phyloP scores from a whole-genome alignment of 192 early-diverging fungal genomes.

The Podila horticola region DNA sequence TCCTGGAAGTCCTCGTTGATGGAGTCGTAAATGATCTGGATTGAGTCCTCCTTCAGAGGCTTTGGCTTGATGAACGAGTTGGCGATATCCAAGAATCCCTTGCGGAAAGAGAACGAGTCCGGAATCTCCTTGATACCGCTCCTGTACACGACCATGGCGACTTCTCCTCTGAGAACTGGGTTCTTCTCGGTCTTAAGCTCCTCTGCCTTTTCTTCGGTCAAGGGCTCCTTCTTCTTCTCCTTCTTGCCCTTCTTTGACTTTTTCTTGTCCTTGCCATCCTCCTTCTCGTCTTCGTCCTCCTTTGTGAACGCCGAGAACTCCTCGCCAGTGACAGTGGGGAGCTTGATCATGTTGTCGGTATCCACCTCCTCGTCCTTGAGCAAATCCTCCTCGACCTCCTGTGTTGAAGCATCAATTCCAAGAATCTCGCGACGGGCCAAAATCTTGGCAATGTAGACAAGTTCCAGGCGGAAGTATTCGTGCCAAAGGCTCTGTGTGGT shows the following conservation, averaged over 20 bases:
- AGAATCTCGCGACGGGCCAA: conserved; percentile 82
- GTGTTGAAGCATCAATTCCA: conserved; percentile 62
- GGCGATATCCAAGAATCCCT: conserved; percentile 75
- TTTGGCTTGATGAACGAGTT: conserved; percentile 62
- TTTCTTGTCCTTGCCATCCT: conserved; percentile 52
- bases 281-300: conserved; percentile 49
- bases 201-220: conserved; percentile 59
- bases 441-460: conserved; percentile 89
- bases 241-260: conserved; percentile 30
- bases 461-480: conserved; percentile 94
- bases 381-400: conserved; percentile 46
- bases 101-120: conserved; percentile 76
- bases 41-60: conserved; percentile 29
- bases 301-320: conserved; percentile 43
- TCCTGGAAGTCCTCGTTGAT: conserved; percentile 69
- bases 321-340: conserved; percentile 66
- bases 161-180: conserved; percentile 74
- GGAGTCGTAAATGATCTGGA: conserved; percentile 53
- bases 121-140: conserved; percentile 85
- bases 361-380: conserved; percentile 55
- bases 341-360: conserved; percentile 61
- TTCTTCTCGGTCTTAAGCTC: conserved; percentile 67
- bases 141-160: conserved; percentile 79
- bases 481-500: conserved; percentile 81
- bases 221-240: conserved; percentile 15